Percentiles rank a stretch among this genome's conserved stretches.
Conservation (phyloP, 2,329 filamentous ascomycete genomes). For the Aureobasidium sp. region DNA sequence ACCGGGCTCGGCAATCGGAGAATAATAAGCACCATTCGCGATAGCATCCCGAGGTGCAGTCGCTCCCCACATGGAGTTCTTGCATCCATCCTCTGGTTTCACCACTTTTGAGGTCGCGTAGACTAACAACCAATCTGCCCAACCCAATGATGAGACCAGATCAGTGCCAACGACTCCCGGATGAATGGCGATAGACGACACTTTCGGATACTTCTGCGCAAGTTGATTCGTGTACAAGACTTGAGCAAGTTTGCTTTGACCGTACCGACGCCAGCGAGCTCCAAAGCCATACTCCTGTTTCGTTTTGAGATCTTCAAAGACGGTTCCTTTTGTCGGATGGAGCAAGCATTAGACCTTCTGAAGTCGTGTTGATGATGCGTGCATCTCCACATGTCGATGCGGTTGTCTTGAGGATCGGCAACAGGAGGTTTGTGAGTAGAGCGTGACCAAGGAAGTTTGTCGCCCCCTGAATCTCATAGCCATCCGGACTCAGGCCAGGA, state of each 20-base stretch:
- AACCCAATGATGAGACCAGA: conserved; percentile 28
- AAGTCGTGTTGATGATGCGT: conserved; percentile 37
- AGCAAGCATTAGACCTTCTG: conserved; percentile 24
- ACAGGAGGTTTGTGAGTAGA: conserved; percentile 34
- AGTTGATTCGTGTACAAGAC: conserved; percentile 37
- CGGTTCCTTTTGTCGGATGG: conserved; percentile 19
- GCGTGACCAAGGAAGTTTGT: conserved; percentile 48
- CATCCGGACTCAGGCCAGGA: conserved; percentile 37
- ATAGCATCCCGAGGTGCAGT: conserved; percentile 20
- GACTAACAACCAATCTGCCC: conserved; percentile 23
- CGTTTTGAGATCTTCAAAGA: conserved; percentile 27
- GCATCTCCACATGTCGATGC: conserved; percentile 36
- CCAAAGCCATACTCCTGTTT: conserved; percentile 21
- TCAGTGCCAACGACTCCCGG: conserved; percentile 34
- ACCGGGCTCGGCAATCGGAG: conserved; percentile 21
- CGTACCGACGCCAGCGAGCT: conserved; percentile 27
- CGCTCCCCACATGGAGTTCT: conserved; percentile 23
- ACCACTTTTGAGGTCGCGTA: background rate
- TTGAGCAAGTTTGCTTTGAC: conserved; percentile 42
- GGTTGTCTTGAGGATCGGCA: conserved; percentile 32
- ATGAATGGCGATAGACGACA: conserved; percentile 31
- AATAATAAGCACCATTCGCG: conserved; percentile 24
- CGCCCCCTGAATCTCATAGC: conserved; percentile 45
- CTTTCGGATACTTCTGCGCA: conserved; percentile 28
- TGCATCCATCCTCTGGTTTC: conserved; percentile 19